Conservation (phyloP, 1,284 basidiomycete species). For the Calocybe gambosa region DNA sequence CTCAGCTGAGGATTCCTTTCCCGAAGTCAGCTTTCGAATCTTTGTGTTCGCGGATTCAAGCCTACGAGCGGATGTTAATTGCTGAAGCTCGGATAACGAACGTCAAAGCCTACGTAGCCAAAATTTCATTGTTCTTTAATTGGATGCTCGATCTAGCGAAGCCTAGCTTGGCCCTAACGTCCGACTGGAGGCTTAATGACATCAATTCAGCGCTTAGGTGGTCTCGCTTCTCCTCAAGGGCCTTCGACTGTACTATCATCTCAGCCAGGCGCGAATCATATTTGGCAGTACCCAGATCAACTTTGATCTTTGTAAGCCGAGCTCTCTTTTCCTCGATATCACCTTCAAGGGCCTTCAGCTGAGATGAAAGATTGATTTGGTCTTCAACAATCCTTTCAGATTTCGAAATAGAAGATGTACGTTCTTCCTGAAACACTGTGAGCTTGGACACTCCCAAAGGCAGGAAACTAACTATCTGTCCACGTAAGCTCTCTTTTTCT, state of each 20-base stretch:
- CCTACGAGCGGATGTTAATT: slow-evolving; percentile 31
- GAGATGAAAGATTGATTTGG: slow-evolving; percentile 48
- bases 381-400: slow-evolving; percentile 54
- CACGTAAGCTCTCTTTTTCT: slow-evolving; percentile 42
- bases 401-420: slow-evolving; percentile 44
- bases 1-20: slow-evolving; percentile 50
- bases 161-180: slow-evolving; percentile 76
- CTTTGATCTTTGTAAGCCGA: slow-evolving; percentile 51
- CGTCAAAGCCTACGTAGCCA: slow-evolving; percentile 51
- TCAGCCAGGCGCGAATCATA: slow-evolving; percentile 70
- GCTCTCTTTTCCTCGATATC: slow-evolving; percentile 68
- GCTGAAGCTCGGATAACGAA: not conserved
- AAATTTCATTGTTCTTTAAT: slow-evolving; percentile 59
- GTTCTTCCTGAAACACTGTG: slow-evolving; percentile 35
- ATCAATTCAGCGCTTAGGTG: slow-evolving; percentile 69
- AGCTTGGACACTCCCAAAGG: not conserved
- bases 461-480: not conserved
- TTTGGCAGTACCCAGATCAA: slow-evolving; percentile 53
- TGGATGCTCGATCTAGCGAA: slow-evolving; percentile 69
- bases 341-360: slow-evolving; percentile 50
- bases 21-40: slow-evolving; percentile 56
- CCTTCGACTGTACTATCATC: slow-evolving; percentile 47
- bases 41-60: slow-evolving; percentile 55
- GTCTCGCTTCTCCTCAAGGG: slow-evolving; percentile 70
- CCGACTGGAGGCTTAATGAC: slow-evolving; percentile 74